These are phyloP conservation scores for Cryptomeria japonica DNA, from an alignment of 75 land plant genomes.

Conservation along the genomic window DNA sequence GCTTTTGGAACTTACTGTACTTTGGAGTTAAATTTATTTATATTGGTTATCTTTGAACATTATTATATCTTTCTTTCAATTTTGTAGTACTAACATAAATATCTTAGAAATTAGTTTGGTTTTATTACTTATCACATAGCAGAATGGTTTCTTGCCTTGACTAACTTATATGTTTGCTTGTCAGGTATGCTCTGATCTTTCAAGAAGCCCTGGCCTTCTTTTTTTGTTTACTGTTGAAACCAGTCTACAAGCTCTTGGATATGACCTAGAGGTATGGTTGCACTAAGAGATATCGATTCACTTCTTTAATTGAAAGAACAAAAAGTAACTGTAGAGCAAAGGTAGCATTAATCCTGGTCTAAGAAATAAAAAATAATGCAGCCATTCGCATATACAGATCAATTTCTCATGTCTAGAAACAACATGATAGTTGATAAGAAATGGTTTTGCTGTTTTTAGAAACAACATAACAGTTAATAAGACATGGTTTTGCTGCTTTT, in stretches of 20 bases:
- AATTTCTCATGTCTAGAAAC: neutral
- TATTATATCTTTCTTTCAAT: too few species aligned
- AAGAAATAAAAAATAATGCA: neutral
- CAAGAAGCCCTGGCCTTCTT: neutral
- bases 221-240: conserved; percentile 5
- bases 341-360: neutral
- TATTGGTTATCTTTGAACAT: too few species aligned
- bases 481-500: neutral
- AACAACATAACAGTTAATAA: too few species aligned
- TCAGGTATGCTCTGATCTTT: conserved; percentile 13
- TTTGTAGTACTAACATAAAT: too few species aligned
- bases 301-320: too few species aligned
- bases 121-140: too few species aligned
- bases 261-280: neutral
- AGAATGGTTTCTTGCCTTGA: too few species aligned
- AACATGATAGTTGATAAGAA: neutral
- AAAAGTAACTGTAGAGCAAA: neutral
- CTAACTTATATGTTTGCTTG: neutral
- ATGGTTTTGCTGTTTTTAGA: too few species aligned
- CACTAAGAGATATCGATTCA: neutral
- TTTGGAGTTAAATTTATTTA: too few species aligned
- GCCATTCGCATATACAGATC: too few species aligned
- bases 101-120: too few species aligned
- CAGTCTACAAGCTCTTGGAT: conserved; percentile 4
- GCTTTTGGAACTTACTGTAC: too few species aligned